Base-by-base conservation (phyloP, 345 rosid genomes). In the Turritis glabra region DNA sequence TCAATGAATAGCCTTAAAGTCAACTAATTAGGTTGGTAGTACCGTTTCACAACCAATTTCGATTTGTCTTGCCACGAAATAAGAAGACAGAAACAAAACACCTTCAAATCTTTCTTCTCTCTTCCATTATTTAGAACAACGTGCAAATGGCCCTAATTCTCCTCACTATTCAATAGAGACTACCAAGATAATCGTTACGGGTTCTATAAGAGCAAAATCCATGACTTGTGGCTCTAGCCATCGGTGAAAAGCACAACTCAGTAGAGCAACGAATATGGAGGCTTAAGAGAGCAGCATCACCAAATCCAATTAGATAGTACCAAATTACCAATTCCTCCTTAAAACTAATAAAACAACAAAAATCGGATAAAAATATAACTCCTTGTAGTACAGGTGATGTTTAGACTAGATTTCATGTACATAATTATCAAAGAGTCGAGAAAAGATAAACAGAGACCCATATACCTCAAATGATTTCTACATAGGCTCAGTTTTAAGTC, bases 401-500 rank as follows among this genome's bases (percentile, higher is more conserved):
- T 40, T 69, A 62, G 35, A 62, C 65, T 53, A 62, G 75, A 69
- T 76, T 53, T 76, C 57, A 69, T 76, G 64, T 62, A 44, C 80
- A 76, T 44, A 22, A 6, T 6, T 15, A 53, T 33, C 48, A 13
- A 25, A 69, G 59, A 52, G 75, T 32, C 40, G n/a, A 25, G 26
- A 33, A 53, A 62, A 46, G 44, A 62, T 33, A 62, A 54, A 44
- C 60, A 56, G 35, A 37, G 52, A 54, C 37, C 43, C 59, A 38
- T 44, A 14, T 44, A 63, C 52, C 60, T 35, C 18, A 14, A 63
- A 54, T 55, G 67, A 70, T 63, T 70, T 77, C 71, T 77, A 70
- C 65, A 76, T 50, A 26, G 35, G 47, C 72, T 88, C 85, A 86
- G 87, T 73, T 33, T 82, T 83, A 77, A 62, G 71, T 15, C 65